Conservation (phyloP, 352 stramenopile species). For the Phytopythium boreale region DNA sequence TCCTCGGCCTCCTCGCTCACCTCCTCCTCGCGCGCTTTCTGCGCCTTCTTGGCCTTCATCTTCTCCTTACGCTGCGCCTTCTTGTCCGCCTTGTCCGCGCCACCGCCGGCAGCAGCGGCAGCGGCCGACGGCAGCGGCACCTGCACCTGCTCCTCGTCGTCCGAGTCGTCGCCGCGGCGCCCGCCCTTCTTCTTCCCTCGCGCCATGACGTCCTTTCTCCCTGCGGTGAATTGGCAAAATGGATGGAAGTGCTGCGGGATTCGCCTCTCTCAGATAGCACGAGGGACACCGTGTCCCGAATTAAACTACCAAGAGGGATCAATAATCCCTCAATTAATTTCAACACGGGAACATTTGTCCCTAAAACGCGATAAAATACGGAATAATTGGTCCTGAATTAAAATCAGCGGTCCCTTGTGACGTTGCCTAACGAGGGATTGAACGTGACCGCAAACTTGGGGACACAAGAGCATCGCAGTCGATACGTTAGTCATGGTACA, state of each 20-base stretch:
- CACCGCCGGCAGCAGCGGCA: constrained; percentile 17
- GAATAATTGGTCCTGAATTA: neutral
- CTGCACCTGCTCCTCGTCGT: constrained; percentile 44
- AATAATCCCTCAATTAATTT: neutral
- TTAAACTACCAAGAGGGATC: neutral
- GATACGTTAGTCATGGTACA: neutral
- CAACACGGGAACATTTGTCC: neutral
- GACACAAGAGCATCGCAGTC: constrained; percentile 9
- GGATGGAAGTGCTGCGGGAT: constrained; percentile 4
- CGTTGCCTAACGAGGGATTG: constrained; percentile 26
- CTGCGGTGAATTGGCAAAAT: neutral
- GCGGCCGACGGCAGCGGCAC: constrained; percentile 17
- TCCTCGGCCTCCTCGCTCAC: constrained; percentile 26
- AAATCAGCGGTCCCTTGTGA: neutral
- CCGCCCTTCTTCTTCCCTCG: constrained; percentile 81
- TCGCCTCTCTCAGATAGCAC: neutral
- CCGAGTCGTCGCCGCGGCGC: constrained; percentile 67
- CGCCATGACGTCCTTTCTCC: constrained; percentile 38
- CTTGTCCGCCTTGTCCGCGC: constrained; percentile 50
- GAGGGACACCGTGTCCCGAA: neutral
- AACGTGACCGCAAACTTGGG: constrained; percentile 42
- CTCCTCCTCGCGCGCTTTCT: constrained; percentile 48
- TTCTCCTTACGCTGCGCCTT: constrained; percentile 82
- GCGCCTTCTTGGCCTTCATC: constrained; percentile 55
- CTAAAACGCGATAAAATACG: neutral